Evolutionary conservation across 1,139 yeast species (phyloP), one percentile per base, ranked within the genome.

Genomic region (Zygosaccharomyces pseudobailii): DNA sequence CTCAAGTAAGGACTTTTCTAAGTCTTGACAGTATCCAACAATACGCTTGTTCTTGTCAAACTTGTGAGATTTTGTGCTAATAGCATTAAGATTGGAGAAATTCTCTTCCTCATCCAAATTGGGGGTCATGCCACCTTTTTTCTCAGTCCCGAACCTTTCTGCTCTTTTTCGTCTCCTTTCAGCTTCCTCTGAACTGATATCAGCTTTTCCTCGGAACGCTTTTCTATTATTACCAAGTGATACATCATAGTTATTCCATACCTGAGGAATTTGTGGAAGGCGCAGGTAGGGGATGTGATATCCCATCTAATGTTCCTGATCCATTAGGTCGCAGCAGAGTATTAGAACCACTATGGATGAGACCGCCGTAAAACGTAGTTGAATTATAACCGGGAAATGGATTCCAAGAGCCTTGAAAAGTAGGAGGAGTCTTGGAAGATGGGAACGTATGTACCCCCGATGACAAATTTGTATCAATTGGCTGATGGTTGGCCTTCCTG

Each of bases 1-100:
- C 98, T 74, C 31, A 88, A 70, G 62, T 88, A 92, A 43, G 78
- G 72, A n/a, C 63, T 92, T 92, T 56, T 90, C 97, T 30, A 92
- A 63, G 2, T 63, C 71, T 36, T 74, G 73, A 57, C 85, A 77
- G 3, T 77, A 72, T 0, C 98, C 98, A 4, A 84, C 75, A 5
- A 90, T 70, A 1, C 68, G 66, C 33, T 62, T 60, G 43, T 66
- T 57, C 44, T 65, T 62, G 48, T 67, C 68, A 41, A 53, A 64
- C 30, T 48, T 55, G 39, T 57, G 63, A 20, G 66, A 61, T 42
- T 59, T 63, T 19, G 64, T 56, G 34, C 65, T 56, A 13, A 61
- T 60, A 3, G 67, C 65, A 48, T 65, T 65, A 25, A 65, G 47
- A 45, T 65, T 58, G 4, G 63, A 50, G 40, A 52, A 63, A 45